Evolutionary conservation across 1,284 basidiomycete genomes (phyloP).

Genomic region (Trichosporon sp.): DNA sequence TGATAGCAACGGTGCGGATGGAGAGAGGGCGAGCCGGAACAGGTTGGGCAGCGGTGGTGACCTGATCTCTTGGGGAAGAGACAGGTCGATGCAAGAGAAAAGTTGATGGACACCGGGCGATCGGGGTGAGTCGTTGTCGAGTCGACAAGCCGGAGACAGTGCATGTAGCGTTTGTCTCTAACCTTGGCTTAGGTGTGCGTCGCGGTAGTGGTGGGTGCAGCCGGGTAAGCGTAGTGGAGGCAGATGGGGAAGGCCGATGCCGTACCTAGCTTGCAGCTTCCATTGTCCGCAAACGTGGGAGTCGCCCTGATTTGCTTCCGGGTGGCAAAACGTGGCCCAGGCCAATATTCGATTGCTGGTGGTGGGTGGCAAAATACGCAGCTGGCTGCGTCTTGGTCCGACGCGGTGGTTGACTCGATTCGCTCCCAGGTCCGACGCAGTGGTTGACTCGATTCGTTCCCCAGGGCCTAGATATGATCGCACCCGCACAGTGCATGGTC

Average conservation of each 20-base stretch:
- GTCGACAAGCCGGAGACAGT: neutral
- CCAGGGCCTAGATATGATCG: too few species aligned
- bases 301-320: constrained; percentile 5
- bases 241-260: neutral
- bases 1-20: constrained; percentile 1
- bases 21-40: neutral
- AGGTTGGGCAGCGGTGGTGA: neutral
- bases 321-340: constrained; percentile 8
- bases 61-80: neutral
- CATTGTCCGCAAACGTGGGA: neutral
- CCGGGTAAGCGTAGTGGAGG: neutral
- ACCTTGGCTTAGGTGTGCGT: neutral
- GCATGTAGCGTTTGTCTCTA: neutral
- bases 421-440: neutral
- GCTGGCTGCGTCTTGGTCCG: neutral
- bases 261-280: neutral
- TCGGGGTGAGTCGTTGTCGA: neutral
- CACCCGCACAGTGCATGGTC: neutral
- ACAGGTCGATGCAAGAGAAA: neutral
- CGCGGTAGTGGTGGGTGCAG: neutral
- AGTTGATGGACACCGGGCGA: neutral
- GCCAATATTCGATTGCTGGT: neutral
- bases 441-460: too few species aligned
- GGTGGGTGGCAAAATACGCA: neutral
- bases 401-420: neutral